Evolutionary conservation across 345 rosid species (phyloP).

Genomic region (Chamaenerion angustifolium): DNA sequence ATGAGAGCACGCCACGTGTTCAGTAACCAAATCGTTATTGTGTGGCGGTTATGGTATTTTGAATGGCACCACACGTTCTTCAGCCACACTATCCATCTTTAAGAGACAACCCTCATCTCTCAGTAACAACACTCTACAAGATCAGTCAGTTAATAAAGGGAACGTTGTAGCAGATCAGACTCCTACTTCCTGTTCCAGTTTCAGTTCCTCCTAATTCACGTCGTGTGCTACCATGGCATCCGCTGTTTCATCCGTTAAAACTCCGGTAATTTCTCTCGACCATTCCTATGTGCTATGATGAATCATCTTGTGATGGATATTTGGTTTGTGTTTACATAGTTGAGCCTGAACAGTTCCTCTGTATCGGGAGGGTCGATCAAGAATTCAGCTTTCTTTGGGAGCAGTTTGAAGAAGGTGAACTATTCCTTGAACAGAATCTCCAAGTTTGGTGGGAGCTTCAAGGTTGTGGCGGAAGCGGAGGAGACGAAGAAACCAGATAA

Average conservation of each 20-base stretch:
- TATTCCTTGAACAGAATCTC: slow-evolving; percentile 7
- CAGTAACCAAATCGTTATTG: too few relatives aligned
- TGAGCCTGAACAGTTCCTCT: slow-evolving; percentile 11
- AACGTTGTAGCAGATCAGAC: too few relatives aligned
- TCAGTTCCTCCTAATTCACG: too few relatives aligned
- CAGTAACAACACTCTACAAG: too few relatives aligned
- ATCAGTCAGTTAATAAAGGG: too few relatives aligned
- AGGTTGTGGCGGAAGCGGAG: slow-evolving; percentile 10
- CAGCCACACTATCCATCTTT: too few relatives aligned
- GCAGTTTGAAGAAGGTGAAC: slow-evolving; percentile 14
- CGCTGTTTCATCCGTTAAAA: slow-evolving; percentile 10
- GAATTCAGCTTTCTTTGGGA: slow-evolving; percentile 11
- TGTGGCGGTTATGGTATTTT: too few relatives aligned
- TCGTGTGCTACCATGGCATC: slow-evolving; percentile 14
- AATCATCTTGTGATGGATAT: too few relatives aligned
- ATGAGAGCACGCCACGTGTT: too few relatives aligned
- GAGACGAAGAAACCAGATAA: slow-evolving; percentile 9
- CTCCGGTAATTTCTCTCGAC: background rate
- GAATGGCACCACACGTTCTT: too few relatives aligned
- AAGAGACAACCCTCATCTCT: too few relatives aligned
- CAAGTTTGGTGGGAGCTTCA: slow-evolving; percentile 7
- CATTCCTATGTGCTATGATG: background rate
- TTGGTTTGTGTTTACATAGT: background rate
- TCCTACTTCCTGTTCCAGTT: too few relatives aligned
- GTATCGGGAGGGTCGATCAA: slow-evolving; percentile 7